phyloP scores from a whole-genome alignment of 139 green algal species.

The Raphidocelis subcapitata region DNA sequence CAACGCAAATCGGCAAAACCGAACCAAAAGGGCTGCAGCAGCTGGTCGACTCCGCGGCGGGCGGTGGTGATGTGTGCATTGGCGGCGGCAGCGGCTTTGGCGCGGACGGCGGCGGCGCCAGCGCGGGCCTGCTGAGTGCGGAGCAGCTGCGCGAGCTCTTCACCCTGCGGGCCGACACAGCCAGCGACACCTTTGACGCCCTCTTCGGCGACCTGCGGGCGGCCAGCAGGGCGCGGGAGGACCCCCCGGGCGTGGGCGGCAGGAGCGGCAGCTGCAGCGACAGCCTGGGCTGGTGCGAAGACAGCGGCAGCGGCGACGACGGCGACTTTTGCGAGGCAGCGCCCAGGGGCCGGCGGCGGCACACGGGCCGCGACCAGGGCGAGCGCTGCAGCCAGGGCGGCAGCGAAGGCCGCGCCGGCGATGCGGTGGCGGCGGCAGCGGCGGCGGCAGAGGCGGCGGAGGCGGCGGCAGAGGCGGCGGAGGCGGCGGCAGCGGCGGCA shows the following conservation, averaged over 20 bases:
- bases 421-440: neutral
- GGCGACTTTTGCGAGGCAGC: neutral
- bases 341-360: neutral
- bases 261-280: neutral
- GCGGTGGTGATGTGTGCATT: constrained; percentile 1
- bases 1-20: too few species aligned
- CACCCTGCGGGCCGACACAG: constrained; percentile 57
- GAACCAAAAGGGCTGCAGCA: constrained; percentile 70
- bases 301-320: neutral
- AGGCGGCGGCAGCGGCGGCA: neutral
- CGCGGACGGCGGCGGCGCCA: constrained; percentile 31
- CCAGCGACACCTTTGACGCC: constrained; percentile 36
- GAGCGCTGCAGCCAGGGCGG: neutral
- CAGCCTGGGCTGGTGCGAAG: neutral
- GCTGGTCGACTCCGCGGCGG: constrained; percentile 40
- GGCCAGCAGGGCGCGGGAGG: neutral
- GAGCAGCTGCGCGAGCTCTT: constrained; percentile 97
- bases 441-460: constrained; percentile 14
- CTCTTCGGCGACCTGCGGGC: constrained; percentile 13
- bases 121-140: constrained; percentile 68
- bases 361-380: neutral
- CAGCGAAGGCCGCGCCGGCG: neutral
- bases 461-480: neutral
- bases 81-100: constrained; percentile 6
- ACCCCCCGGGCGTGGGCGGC: constrained; percentile 12